phyloP scores from a whole-genome alignment of 2,329 filamentous ascomycete species.

The Chaetomiaceae sp. region DNA sequence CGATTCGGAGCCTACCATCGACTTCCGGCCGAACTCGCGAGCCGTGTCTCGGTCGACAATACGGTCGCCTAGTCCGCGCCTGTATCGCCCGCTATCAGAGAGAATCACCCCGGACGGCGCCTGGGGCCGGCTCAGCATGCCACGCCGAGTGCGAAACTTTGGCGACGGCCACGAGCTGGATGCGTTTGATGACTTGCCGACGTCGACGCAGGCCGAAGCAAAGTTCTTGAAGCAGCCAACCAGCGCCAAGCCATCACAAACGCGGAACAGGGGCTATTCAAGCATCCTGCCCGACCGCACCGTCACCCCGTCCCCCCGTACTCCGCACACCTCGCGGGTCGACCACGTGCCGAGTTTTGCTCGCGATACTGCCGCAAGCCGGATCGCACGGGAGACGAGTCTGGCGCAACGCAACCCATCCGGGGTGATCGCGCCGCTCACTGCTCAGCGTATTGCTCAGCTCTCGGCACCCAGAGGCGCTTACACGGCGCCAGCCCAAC shows the following conservation, averaged over 20 bases:
- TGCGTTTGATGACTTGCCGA: slow-evolving; percentile 89
- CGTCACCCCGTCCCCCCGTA: slow-evolving; percentile 47
- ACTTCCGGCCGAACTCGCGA: slow-evolving; percentile 53
- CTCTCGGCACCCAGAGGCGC: slow-evolving; percentile 44
- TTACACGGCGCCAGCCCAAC: slow-evolving; percentile 42
- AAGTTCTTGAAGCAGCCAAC: slow-evolving; percentile 77
- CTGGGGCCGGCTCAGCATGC: slow-evolving; percentile 68
- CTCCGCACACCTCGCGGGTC: slow-evolving; percentile 47
- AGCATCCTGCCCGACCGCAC: slow-evolving; percentile 51
- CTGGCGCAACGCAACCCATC: slow-evolving; percentile 56
- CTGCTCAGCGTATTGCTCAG: slow-evolving; percentile 51
- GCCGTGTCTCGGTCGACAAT: slow-evolving; percentile 53
- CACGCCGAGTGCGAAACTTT: slow-evolving; percentile 66
- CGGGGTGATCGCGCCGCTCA: slow-evolving; percentile 50
- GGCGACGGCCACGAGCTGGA: slow-evolving; percentile 92
- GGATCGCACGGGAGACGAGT: slow-evolving; percentile 58
- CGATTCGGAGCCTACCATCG: slow-evolving; percentile 68
- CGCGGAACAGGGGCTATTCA: slow-evolving; percentile 54
- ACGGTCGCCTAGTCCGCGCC: slow-evolving; percentile 57
- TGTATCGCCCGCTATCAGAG: slow-evolving; percentile 38
- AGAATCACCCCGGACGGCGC: slow-evolving; percentile 42
- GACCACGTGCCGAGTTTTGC: slow-evolving; percentile 57
- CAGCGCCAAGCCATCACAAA: slow-evolving; percentile 56
- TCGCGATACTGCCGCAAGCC: slow-evolving; percentile 60
- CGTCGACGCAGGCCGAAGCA: slow-evolving; percentile 74